Evolutionary conservation across 805 yeast species (phyloP).

Genomic region (Kluyveromyces wickerhamii): DNA sequence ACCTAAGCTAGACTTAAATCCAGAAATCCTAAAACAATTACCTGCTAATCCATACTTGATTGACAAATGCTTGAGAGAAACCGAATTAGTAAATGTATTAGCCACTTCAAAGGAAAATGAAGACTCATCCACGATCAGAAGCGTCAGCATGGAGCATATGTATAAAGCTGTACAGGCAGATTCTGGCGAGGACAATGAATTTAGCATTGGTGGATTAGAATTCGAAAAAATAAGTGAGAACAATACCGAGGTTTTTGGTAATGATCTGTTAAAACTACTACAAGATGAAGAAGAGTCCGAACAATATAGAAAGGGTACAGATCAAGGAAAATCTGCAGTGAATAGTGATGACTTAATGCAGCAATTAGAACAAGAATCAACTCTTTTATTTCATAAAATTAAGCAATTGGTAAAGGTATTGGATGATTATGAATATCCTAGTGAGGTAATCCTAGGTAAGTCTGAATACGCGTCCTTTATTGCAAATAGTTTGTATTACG

Average conservation of each 20-base stretch:
- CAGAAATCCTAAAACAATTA: conserved; percentile 43
- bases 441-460: conserved; percentile 12
- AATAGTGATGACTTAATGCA: conserved; percentile 9
- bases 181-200: conserved; percentile 7
- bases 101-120: conserved; percentile 14
- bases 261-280: conserved; percentile 20
- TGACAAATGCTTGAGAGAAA: conserved; percentile 54
- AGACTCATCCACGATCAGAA: conserved; percentile 7
- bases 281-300: conserved; percentile 11
- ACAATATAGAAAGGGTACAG: not conserved
- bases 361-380: conserved; percentile 22
- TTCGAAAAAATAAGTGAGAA: conserved; percentile 27
- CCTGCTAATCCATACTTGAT: conserved; percentile 64
- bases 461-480: conserved; percentile 15
- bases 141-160: conserved; percentile 12
- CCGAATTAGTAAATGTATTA: conserved; percentile 47
- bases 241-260: conserved; percentile 26
- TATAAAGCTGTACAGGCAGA: conserved; percentile 8
- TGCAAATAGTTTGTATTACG: conserved; percentile 12
- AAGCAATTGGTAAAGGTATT: conserved; percentile 18
- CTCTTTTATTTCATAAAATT: conserved; percentile 15
- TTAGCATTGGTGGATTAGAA: conserved; percentile 26
- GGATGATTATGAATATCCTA: conserved; percentile 22
- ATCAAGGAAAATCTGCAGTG: not conserved
- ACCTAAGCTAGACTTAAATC: conserved; percentile 45